These are phyloP conservation scores for Malassezia furfur DNA, from an alignment of 1,284 basidiomycete species.

Conservation along the genomic window DNA sequence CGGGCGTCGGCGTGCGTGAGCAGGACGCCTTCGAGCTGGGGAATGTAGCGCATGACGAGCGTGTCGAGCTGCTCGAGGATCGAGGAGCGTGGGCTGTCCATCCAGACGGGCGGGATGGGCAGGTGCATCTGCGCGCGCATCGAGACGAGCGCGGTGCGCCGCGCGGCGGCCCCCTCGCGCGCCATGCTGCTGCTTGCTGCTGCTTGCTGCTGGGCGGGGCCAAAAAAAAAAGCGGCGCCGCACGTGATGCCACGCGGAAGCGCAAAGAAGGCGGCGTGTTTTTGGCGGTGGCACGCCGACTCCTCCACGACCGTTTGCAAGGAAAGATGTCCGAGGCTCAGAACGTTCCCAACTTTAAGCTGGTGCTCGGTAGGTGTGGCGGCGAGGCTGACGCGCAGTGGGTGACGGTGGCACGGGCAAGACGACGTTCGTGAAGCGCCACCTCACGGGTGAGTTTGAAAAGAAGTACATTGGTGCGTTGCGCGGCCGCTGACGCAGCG, in stretches of 20 bases:
- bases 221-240: background rate
- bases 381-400: conserved; percentile 51
- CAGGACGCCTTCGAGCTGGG: conserved; percentile 74
- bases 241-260: conserved; percentile 16
- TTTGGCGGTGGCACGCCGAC: conserved; percentile 5
- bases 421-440: conserved; percentile 60
- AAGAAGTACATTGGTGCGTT: conserved; percentile 95
- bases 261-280: conserved; percentile 14
- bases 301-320: background rate
- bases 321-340: conserved; percentile 23
- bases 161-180: background rate
- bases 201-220: background rate
- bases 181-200: background rate
- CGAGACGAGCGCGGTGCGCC: conserved; percentile 26
- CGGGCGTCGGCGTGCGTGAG: conserved; percentile 70
- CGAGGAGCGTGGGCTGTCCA: conserved; percentile 24
- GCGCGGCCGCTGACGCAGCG: conserved; percentile 50
- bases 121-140: conserved; percentile 34
- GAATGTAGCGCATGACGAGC: conserved; percentile 53
- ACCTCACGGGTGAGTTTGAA: conserved; percentile 96
- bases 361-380: conserved; percentile 74
- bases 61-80: conserved; percentile 42
- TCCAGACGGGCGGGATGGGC: conserved; percentile 37
- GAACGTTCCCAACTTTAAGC: conserved; percentile 85
- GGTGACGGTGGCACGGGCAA: conserved; percentile 96